Conservation (phyloP, 805 yeast species). For the baker's yeast (Saccharomyces cerevisiae) region DNA sequence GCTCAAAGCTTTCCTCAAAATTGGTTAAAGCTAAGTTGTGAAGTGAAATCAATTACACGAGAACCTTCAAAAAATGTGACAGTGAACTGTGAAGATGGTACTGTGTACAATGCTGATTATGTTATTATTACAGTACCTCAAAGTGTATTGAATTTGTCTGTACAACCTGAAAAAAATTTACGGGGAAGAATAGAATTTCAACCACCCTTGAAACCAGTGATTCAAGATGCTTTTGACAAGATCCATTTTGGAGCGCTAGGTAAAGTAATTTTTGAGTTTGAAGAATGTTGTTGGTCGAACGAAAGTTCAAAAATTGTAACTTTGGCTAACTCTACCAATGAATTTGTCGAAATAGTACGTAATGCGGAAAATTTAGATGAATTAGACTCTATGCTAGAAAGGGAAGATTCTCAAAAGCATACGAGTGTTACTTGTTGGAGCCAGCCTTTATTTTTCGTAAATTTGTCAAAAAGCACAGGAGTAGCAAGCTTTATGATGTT, state of each 20-base stretch:
- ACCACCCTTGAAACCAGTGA: slow-evolving; percentile 45
- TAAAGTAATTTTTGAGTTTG: slow-evolving; percentile 64
- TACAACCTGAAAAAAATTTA: slow-evolving; percentile 4
- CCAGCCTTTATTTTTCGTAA: slow-evolving; percentile 55
- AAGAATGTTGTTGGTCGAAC: slow-evolving; percentile 49
- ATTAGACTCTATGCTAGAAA: slow-evolving; percentile 8
- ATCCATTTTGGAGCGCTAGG: slow-evolving; percentile 65
- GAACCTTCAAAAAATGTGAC: slow-evolving; percentile 18
- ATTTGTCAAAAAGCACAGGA: slow-evolving; percentile 41
- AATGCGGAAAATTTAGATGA: slow-evolving; percentile 12
- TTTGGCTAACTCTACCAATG: slow-evolving; percentile 28
- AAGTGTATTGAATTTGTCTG: slow-evolving; percentile 46
- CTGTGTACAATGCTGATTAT: slow-evolving; percentile 39
- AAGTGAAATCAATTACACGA: slow-evolving; percentile 31
- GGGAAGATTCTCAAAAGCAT: background rate
- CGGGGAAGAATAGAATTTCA: slow-evolving; percentile 45
- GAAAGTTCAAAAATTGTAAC: slow-evolving; percentile 44
- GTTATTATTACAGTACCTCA: slow-evolving; percentile 72
- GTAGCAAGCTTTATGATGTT: slow-evolving; percentile 54
- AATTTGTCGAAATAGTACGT: slow-evolving; percentile 16
- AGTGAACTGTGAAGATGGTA: slow-evolving; percentile 32
- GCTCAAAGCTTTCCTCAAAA: slow-evolving; percentile 33
- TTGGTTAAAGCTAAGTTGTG: slow-evolving; percentile 35
- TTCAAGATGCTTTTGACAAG: slow-evolving; percentile 37
- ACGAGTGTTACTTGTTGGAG: slow-evolving; percentile 36